These are phyloP conservation scores for Fusarium verrucosum DNA, from an alignment of 2,329 filamentous ascomycete genomes.

Conservation along the genomic window DNA sequence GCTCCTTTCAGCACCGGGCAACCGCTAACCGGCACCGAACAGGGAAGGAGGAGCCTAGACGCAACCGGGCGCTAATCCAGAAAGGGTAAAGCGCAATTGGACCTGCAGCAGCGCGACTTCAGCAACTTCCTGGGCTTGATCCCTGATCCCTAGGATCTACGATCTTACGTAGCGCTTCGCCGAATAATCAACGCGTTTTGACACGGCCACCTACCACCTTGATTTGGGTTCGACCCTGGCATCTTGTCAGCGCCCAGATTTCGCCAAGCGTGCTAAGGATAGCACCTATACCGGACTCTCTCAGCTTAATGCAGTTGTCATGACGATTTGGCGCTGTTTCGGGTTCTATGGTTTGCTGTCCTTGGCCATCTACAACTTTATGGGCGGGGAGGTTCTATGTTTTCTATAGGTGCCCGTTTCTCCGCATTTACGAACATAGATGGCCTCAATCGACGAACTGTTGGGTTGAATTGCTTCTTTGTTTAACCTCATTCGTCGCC, in stretches of 20 bases:
- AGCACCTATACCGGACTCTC: conserved; percentile 11
- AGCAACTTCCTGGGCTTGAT: conserved; percentile 26
- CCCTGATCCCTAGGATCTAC: conserved; percentile 38
- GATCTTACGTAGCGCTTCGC: conserved; percentile 37
- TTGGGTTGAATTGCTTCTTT: neutral
- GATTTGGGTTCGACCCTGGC: conserved; percentile 13
- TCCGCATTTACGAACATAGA: neutral
- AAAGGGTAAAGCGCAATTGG: conserved; percentile 21
- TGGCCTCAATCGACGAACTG: neutral
- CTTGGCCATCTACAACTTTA: neutral
- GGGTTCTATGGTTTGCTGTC: conserved; percentile 2
- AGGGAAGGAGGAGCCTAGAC: conserved; percentile 16
- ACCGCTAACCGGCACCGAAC: conserved; percentile 29
- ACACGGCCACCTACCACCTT: conserved; percentile 7
- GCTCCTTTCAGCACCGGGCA: conserved; percentile 34
- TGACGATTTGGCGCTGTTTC: conserved; percentile 44
- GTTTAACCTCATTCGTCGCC: neutral
- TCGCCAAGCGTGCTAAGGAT: conserved; percentile 24
- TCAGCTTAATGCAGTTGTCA: conserved; percentile 41
- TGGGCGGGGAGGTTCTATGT: neutral
- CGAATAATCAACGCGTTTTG: conserved; percentile 14
- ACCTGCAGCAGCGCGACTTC: conserved; percentile 33
- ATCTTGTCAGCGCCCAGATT: conserved; percentile 26
- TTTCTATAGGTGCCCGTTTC: neutral
- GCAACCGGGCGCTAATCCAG: neutral